Evolutionary conservation across 495 filamentous ascomycete species (phyloP), one percentile per base, ranked within the genome.

Genomic region (Stereocaulon alpinum): DNA sequence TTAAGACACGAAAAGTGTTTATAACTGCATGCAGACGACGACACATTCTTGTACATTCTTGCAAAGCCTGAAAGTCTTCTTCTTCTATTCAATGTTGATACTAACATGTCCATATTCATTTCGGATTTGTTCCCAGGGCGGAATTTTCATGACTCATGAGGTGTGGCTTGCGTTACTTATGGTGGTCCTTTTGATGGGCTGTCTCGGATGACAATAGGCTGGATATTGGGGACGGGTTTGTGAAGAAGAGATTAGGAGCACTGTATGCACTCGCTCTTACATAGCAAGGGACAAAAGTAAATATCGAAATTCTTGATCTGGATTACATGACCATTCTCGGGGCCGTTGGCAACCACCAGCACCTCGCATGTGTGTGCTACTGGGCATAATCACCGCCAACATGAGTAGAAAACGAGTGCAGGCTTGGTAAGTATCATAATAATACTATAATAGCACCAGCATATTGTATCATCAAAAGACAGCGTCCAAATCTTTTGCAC

Each of bases 11-110:
- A 41, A 40, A 37, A 58, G 34, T 37, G 14, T 11, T n/a, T 3
- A 30, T 12, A 29, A 18, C 34, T 10, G 29, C 41, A n/a, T n/a
- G 40, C 27, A 7, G 15, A 27, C 37, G 40, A 1, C 49, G 32
- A 45, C 27, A 41, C 18, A 37, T 60, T 60, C 58, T 34, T 60
- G 58, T 60, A 60, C 41, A 53, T 34, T 43, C n/a, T 37, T 45
- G 4, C n/a, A 9, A 6, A 14, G 40, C 9, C 56, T 12, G 29
- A 20, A 17, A 14, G 42, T 41, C 2, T 55, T 43, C 7, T 55
- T 43, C 27, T 42, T 42, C 32, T 17, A 14, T 22, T 15, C 22
- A 37, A 6, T 37, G 34, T 37, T 37, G 34, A 27, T 27, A 41
- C 7, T 55, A 55, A 22, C 22, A 55, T 43, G 11, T 43, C 41